Conservation (phyloP, 805 yeast genomes). For the Schizosaccharomyces pombe region DNA sequence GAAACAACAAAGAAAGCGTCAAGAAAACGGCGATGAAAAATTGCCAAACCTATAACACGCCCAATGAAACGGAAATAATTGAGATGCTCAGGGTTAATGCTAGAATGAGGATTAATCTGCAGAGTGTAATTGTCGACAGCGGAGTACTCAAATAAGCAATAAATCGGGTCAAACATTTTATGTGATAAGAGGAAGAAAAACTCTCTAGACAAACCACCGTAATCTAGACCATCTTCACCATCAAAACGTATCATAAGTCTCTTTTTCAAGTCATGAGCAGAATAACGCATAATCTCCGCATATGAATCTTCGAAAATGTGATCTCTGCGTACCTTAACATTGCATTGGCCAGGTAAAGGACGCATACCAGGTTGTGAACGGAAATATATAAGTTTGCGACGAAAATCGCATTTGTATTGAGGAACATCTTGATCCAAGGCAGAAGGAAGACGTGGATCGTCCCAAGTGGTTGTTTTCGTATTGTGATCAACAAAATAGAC, state of each 20-base stretch:
- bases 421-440: constrained; percentile 96
- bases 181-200: constrained; percentile 89
- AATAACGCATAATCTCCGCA: constrained; percentile 95
- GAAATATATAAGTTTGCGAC: constrained; percentile 91
- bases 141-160: constrained; percentile 89
- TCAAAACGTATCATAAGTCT: constrained; percentile 94
- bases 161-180: constrained; percentile 96
- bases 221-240: constrained; percentile 97
- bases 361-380: constrained; percentile 95
- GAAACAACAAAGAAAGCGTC: constrained; percentile 98
- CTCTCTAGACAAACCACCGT: constrained; percentile 98
- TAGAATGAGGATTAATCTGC: constrained; percentile 93
- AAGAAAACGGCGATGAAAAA: constrained; percentile 89
- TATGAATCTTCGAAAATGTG: constrained; percentile 92
- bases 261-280: constrained; percentile 94
- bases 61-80: constrained; percentile 96
- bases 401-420: constrained; percentile 93
- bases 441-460: constrained; percentile 94
- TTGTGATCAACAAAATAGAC: constrained; percentile 97
- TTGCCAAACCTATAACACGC: constrained; percentile 92
- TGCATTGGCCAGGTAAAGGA: constrained; percentile 95
- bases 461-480: constrained; percentile 98
- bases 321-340: constrained; percentile 88
- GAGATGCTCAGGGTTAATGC: constrained; percentile 91
- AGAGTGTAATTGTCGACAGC: constrained; percentile 94